phyloP scores from a whole-genome alignment of 2,329 filamentous ascomycete species.

The Penicillium sp. region DNA sequence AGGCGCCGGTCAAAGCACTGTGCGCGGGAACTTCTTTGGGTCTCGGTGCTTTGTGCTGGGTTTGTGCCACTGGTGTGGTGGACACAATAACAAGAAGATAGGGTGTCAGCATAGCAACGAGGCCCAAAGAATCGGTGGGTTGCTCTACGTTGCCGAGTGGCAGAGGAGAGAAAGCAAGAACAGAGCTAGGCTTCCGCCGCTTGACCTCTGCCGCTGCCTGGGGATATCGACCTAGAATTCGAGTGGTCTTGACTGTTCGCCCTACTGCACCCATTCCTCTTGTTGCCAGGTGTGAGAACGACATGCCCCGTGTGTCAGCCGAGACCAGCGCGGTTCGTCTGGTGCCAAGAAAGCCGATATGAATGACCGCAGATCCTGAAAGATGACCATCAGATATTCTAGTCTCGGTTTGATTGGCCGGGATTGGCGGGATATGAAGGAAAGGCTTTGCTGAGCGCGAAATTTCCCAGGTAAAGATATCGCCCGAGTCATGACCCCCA shows the following conservation, averaged over 20 bases:
- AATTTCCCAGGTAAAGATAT: conserved; percentile 96
- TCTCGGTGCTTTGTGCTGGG: conserved; percentile 83
- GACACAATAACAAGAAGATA: conserved; percentile 95
- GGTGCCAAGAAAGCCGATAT: conserved; percentile 90
- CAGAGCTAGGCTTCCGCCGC: conserved; percentile 79
- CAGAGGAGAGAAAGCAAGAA: conserved; percentile 80
- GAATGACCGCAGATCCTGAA: conserved; percentile 65
- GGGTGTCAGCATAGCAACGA: conserved; percentile 91
- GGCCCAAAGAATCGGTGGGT: conserved; percentile 72
- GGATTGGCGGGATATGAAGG: conserved; percentile 70
- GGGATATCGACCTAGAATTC: conserved; percentile 86
- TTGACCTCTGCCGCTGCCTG: conserved; percentile 55
- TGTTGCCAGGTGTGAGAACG: conserved; percentile 91
- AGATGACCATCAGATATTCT: conserved; percentile 74
- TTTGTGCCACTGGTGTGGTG: conserved; percentile 89
- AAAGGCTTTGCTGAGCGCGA: conserved; percentile 75
- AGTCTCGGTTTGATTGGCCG: conserved; percentile 55
- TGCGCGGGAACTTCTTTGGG: conserved; percentile 87
- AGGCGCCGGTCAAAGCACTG: conserved; percentile 80
- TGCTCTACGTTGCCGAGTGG: conserved; percentile 92
- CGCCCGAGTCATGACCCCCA: conserved; percentile 77
- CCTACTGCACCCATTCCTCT: conserved; percentile 79
- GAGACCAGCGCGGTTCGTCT: conserved; percentile 90
- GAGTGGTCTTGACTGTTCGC: conserved; percentile 75
- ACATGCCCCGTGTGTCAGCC: conserved; percentile 91